Conservation (phyloP, 2,329 filamentous ascomycete genomes). For the Westerdykella aurantiaca region DNA sequence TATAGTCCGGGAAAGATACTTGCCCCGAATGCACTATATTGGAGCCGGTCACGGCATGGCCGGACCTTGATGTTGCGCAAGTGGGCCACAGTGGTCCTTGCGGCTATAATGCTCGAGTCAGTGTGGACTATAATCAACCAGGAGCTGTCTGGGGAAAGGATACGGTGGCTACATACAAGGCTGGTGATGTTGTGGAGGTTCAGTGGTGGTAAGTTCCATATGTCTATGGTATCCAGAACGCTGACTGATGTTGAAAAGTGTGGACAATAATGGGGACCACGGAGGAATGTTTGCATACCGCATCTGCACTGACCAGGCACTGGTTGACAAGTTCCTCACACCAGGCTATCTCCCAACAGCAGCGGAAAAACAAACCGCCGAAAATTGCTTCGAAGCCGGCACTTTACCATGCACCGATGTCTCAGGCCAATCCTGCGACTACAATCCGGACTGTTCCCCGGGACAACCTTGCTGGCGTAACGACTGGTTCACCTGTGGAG, state of each 20-base stretch:
- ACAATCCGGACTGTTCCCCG: conserved; percentile 24
- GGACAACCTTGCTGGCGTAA: conserved; percentile 30
- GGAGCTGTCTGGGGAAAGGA: conserved; percentile 25
- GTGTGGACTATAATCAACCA: conserved; percentile 31
- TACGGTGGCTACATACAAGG: conserved; percentile 26
- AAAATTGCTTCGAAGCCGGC: conserved; percentile 26
- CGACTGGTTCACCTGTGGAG: conserved; percentile 33
- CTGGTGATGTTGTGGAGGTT: conserved; percentile 25
- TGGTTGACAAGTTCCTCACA: conserved; percentile 29
- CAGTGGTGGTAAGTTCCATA: conserved; percentile 21
- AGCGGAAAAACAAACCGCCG: conserved; percentile 30
- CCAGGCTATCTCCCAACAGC: conserved; percentile 29
- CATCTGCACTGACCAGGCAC: conserved; percentile 28
- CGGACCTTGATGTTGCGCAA: conserved; percentile 21
- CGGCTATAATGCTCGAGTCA: conserved; percentile 33
- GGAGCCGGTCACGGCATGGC: conserved; percentile 31
- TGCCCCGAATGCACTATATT: conserved; percentile 33
- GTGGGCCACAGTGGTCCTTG: conserved; percentile 31
- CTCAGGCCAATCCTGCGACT: conserved; percentile 25
- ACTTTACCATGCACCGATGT: conserved; percentile 29
- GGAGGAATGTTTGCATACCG: conserved; percentile 33
- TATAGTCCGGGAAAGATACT: conserved; percentile 23
- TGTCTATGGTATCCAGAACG: neutral
- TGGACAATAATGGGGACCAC: conserved; percentile 32
- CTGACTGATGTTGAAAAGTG: neutral